Conservation (phyloP, 1,284 basidiomycete species). For the Rhodofomes roseus region DNA sequence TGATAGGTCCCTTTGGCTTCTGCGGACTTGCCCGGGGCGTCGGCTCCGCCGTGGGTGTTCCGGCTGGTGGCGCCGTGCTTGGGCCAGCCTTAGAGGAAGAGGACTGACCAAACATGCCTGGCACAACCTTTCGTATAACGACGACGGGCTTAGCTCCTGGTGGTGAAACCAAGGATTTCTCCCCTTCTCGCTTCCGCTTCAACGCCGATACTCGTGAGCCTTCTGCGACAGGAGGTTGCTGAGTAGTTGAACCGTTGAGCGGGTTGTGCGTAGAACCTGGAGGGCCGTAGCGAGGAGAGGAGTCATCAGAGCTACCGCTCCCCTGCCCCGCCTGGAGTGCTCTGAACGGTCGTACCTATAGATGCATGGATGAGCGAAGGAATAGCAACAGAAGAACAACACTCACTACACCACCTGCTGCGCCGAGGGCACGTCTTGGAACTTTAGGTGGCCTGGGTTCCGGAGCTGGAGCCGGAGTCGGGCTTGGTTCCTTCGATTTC, state of each 20-base stretch:
- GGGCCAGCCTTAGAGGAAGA: constrained; percentile 8
- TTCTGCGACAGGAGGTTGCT: constrained; percentile 4
- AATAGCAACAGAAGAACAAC: too few relatives aligned
- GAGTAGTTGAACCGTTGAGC: neutral
- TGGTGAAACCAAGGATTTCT: constrained; percentile 20
- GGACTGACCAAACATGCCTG: constrained; percentile 19
- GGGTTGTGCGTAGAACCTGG: neutral
- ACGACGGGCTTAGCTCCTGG: constrained; percentile 24
- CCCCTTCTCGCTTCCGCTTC: constrained; percentile 41
- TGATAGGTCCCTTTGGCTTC: constrained; percentile 17
- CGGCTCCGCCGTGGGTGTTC: neutral
- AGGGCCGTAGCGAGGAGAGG: constrained; percentile 3
- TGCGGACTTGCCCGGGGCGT: constrained; percentile 5
- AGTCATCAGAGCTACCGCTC: constrained; percentile 8
- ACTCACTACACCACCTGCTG: constrained; percentile 2
- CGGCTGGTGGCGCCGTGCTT: neutral
- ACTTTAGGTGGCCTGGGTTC: constrained; percentile 1
- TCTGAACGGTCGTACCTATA: constrained; percentile 11
- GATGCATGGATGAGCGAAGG: neutral
- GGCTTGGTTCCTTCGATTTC: constrained; percentile 6
- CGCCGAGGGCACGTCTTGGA: constrained; percentile 6
- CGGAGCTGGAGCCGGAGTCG: constrained; percentile 5
- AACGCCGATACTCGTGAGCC: constrained; percentile 11
- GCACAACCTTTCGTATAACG: constrained; percentile 23
- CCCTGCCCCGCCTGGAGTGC: constrained; percentile 21